Conservation (phyloP, 2,329 filamentous ascomycete species). For the Phialemonium atrogriseum region DNA sequence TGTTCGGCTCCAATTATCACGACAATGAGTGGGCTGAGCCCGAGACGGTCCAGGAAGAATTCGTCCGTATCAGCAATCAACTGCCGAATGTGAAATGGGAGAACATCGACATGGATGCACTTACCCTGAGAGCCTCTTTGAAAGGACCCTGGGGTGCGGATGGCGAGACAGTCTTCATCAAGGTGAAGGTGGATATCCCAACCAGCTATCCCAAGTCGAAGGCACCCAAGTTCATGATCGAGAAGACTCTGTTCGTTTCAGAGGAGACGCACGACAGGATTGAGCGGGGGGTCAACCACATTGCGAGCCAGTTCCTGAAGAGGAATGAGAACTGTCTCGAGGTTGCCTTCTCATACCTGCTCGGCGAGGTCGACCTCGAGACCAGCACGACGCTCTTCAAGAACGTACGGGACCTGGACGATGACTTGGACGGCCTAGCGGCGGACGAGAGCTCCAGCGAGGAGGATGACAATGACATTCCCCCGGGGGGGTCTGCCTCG, state of each 20-base stretch:
- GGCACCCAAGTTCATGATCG: constrained; percentile 50
- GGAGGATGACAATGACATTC: constrained; percentile 59
- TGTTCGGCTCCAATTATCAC: constrained; percentile 42
- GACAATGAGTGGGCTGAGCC: constrained; percentile 52
- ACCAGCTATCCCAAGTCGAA: constrained; percentile 48
- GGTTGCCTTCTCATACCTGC: constrained; percentile 52
- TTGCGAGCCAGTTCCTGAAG: constrained; percentile 46
- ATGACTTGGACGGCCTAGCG: constrained; percentile 45
- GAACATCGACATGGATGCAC: constrained; percentile 53
- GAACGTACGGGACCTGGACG: constrained; percentile 55
- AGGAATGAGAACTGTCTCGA: constrained; percentile 55
- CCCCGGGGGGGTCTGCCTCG: constrained; percentile 42
- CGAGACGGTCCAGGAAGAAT: constrained; percentile 56
- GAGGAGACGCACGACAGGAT: constrained; percentile 44
- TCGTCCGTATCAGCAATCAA: constrained; percentile 52
- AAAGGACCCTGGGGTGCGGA: constrained; percentile 56
- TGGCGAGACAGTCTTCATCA: constrained; percentile 50
- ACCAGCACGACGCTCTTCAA: constrained; percentile 54
- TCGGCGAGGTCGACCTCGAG: constrained; percentile 55
- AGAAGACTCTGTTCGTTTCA: constrained; percentile 55
- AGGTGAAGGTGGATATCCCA: constrained; percentile 53
- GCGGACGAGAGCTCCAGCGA: constrained; percentile 78
- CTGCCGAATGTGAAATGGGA: constrained; percentile 59
- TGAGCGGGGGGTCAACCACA: constrained; percentile 45
- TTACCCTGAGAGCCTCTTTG: constrained; percentile 51